Conservation (phyloP, 2,329 filamentous ascomycete genomes). For the Aspergillus sp. region DNA sequence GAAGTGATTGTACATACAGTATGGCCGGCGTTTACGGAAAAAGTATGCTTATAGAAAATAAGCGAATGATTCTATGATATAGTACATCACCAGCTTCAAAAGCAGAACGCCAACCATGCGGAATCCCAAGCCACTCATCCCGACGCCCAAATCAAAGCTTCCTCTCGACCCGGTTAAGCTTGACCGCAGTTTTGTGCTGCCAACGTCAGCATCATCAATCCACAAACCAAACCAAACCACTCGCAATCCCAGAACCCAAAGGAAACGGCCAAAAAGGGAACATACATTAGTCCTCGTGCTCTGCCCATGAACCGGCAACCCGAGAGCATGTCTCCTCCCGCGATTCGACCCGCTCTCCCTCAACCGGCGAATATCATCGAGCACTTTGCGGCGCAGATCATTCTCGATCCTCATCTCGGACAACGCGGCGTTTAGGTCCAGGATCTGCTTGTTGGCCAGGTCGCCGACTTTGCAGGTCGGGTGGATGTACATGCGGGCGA, state of each 20-base stretch:
- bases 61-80: too few relatives aligned
- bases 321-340: constrained; percentile 85
- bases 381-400: constrained; percentile 65
- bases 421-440: constrained; percentile 73
- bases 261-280: constrained; percentile 6
- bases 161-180: constrained; percentile 51
- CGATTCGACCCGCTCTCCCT: constrained; percentile 87
- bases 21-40: too few relatives aligned
- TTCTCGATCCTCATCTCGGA: constrained; percentile 91
- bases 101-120: constrained; percentile 10
- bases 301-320: constrained; percentile 83
- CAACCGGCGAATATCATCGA: constrained; percentile 76
- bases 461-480: constrained; percentile 68
- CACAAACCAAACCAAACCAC: too few relatives aligned
- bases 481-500: constrained; percentile 85
- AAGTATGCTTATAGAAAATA: too few relatives aligned
- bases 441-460: constrained; percentile 65
- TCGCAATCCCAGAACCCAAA: not conserved
- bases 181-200: constrained; percentile 50
- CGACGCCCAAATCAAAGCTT: constrained; percentile 23
- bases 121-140: constrained; percentile 6
- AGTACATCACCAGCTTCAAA: constrained; percentile 4
- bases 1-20: constrained; percentile 14
- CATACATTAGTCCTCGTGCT: constrained; percentile 66
- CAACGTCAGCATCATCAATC: not conserved